Conservation (phyloP, 2,329 filamentous ascomycete species). For the Conoideocrella luteorostrata region DNA sequence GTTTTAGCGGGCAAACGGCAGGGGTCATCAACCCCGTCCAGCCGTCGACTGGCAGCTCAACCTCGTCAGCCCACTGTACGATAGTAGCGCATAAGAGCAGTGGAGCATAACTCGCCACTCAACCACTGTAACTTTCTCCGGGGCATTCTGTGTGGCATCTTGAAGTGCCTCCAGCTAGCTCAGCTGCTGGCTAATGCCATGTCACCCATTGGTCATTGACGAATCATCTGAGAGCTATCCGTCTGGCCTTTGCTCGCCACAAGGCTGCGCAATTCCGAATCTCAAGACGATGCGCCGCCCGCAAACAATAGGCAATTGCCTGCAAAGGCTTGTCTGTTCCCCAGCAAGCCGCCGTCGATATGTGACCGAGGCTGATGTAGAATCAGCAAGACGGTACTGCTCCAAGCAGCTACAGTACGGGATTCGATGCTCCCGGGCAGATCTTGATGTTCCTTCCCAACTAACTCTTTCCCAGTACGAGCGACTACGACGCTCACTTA, state of each 20-base stretch:
- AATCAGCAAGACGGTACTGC: slow-evolving; percentile 49
- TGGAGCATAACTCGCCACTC: no score
- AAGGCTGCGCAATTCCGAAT: background rate
- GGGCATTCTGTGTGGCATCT: no score
- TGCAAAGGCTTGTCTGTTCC: slow-evolving; percentile 27
- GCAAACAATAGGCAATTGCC: slow-evolving; percentile 28
- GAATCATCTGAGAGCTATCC: no score
- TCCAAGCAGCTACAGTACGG: slow-evolving; percentile 44
- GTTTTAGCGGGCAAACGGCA: slow-evolving; percentile 6
- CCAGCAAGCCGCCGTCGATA: slow-evolving; percentile 31
- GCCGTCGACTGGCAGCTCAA: no score
- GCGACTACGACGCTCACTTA: slow-evolving; percentile 83
- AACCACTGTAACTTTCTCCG: no score
- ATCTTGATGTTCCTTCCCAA: no score
- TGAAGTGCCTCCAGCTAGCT: no score
- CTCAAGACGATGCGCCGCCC: slow-evolving; percentile 30
- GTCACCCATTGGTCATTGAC: slow-evolving; percentile 12
- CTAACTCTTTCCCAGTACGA: slow-evolving; percentile 50
- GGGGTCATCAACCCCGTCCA: no score
- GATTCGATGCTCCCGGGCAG: background rate
- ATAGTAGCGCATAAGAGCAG: no score
- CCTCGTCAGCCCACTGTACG: slow-evolving; percentile 19
- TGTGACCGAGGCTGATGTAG: slow-evolving; percentile 44
- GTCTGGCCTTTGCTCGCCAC: background rate
- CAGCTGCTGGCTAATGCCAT: slow-evolving; percentile 10